Base-by-base conservation (phyloP, 2,329 filamentous ascomycete species). In the Sporothrix brasiliensis region DNA sequence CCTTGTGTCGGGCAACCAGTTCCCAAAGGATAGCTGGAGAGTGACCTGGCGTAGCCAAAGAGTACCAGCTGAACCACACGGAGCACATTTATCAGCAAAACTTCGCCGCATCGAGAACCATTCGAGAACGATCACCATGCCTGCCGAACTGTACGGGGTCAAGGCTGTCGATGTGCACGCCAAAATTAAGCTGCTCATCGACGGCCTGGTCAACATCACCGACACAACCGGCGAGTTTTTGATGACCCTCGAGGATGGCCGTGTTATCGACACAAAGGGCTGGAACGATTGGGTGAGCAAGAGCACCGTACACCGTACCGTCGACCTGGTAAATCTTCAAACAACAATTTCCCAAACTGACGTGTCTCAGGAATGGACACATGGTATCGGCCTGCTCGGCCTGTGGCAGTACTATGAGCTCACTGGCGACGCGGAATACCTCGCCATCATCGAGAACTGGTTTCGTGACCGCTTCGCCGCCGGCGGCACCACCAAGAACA, bases 401-500 rank as follows among this genome's bases (percentile, higher is more conserved):
- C 86, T 94, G 69, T 94, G 90, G 88, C 90, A 93, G 77, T 94
- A 94, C 83, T 91, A 93, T 80, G 87, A 88, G 71, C 80, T 93
- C 74, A 92, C 90, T 0, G 88, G 88, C 61, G 87, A 89, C 41
- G 78, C 82, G 1, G 79, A 81, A 41, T 86, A 87, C 69, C 84
- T 93, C 24, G 79, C 83, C 72, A 88, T 91, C 72, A 92, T 94
- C 75, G 85, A 91, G 76, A 84, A 86, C 70, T 94, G 92, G 92
- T 94, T 92, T 79, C 81, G 82, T 7, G 85, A 84, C 63, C 88
- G 91, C 10, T 89, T 93, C 72, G 84, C 84, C 0, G 88, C 89
- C 69, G 90, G 90, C 24, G 89, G 86, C 75, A 94, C 92, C 3
- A 92, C 90, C 52, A 94, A 94, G 78, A 94, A 94, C 79, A 93